phyloP scores from a whole-genome alignment of 805 yeast species.

The Starmerella vitae region DNA sequence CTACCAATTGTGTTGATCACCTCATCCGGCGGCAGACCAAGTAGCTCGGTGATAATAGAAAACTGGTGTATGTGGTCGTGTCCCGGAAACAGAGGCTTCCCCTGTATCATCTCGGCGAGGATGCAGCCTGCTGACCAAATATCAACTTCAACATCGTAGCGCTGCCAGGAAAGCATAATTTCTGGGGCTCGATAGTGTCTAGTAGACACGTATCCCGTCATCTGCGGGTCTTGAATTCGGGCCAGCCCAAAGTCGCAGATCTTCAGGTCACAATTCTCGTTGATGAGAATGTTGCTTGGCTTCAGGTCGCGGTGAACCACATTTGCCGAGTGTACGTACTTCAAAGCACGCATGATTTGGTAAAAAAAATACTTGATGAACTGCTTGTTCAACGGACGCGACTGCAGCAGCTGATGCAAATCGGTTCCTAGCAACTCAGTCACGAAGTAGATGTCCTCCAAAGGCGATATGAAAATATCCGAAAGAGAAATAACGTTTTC shows the following conservation, averaged over 20 bases:
- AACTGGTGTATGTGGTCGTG: slow-evolving; percentile 98
- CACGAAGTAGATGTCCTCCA: slow-evolving; percentile 90
- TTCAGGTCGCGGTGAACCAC: slow-evolving; percentile 82
- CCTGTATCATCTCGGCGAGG: slow-evolving; percentile 94
- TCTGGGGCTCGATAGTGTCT: slow-evolving; percentile 96
- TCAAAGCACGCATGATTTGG: slow-evolving; percentile 77
- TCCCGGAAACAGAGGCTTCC: slow-evolving; percentile 94
- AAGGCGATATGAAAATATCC: slow-evolving; percentile 85
- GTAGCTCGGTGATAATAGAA: slow-evolving; percentile 84
- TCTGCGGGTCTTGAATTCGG: slow-evolving; percentile 94
- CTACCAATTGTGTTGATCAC: slow-evolving; percentile 93
- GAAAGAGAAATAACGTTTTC: slow-evolving; percentile 87
- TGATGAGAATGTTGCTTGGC: slow-evolving; percentile 66
- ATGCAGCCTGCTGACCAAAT: slow-evolving; percentile 98
- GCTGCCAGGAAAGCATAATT: slow-evolving; percentile 97
- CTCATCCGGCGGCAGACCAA: slow-evolving; percentile 93
- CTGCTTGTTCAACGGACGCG: slow-evolving; percentile 89
- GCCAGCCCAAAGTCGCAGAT: slow-evolving; percentile 93
- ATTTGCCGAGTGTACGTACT: slow-evolving; percentile 84
- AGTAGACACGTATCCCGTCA: slow-evolving; percentile 97
- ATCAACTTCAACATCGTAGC: slow-evolving; percentile 91
- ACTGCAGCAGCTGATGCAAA: slow-evolving; percentile 75
- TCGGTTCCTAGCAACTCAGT: slow-evolving; percentile 97
- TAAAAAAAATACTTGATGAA: slow-evolving; percentile 93
- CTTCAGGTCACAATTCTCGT: slow-evolving; percentile 81